phyloP scores from a whole-genome alignment of 2,329 filamentous ascomycete species.

The Fusarium mundagurra region DNA sequence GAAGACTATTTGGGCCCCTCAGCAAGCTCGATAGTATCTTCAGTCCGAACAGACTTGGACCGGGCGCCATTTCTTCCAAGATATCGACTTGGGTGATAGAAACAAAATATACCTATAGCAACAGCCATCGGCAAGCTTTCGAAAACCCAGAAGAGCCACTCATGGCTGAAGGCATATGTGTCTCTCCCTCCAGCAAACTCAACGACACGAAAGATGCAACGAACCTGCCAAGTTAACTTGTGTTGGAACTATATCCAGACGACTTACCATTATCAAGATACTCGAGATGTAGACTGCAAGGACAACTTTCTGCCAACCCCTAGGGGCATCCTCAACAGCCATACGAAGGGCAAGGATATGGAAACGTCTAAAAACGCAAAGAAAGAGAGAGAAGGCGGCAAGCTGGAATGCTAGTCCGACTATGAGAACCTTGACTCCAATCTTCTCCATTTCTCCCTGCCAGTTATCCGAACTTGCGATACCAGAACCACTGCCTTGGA shows the following conservation, averaged over 20 bases:
- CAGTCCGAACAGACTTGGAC: not conserved
- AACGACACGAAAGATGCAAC: conserved; percentile 63
- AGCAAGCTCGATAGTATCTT: conserved; percentile 21
- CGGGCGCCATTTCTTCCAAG: conserved; percentile 40
- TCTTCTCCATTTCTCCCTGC: conserved; percentile 50
- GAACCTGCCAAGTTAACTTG: conserved; percentile 47
- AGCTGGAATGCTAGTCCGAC: conserved; percentile 54
- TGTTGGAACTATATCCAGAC: not conserved
- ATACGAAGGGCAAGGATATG: conserved; percentile 44
- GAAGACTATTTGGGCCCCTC: not conserved
- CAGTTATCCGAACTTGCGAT: conserved; percentile 56
- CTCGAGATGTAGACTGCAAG: conserved; percentile 56
- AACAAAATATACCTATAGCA: conserved; percentile 58
- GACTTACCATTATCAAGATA: conserved; percentile 56
- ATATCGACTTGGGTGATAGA: conserved; percentile 58
- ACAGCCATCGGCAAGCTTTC: conserved; percentile 59
- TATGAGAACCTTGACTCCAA: conserved; percentile 55
- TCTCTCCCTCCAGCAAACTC: conserved; percentile 63
- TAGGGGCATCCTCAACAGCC: conserved; percentile 42
- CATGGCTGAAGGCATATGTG: conserved; percentile 59
- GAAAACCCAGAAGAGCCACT: conserved; percentile 64
- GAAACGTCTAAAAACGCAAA: conserved; percentile 53
- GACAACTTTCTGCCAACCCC: conserved; percentile 52
- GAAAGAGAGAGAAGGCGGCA: conserved; percentile 52
- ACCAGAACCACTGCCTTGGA: conserved; percentile 56